Conservation (phyloP, 2,329 filamentous ascomycete species). For the Aspergillus sp. region DNA sequence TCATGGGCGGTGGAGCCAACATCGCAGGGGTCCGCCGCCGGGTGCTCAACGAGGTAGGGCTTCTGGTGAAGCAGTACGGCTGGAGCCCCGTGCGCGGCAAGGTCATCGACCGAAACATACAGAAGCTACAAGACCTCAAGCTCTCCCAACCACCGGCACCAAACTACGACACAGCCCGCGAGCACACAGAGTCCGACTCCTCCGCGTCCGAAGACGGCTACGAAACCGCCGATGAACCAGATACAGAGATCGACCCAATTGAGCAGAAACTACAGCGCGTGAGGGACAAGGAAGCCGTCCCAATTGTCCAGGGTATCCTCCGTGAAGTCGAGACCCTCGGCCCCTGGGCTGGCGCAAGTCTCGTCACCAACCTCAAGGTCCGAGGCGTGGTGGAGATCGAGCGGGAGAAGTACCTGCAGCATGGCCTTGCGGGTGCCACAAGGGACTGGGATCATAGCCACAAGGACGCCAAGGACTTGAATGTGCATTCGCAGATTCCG, state of each 20-base stretch:
- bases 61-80: conserved; percentile 68
- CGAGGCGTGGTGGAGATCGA: conserved; percentile 67
- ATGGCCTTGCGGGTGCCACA: conserved; percentile 53
- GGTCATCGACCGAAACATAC: conserved; percentile 56
- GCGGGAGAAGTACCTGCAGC: conserved; percentile 63
- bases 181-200: conserved; percentile 1
- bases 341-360: conserved; percentile 67
- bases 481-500: conserved; percentile 22
- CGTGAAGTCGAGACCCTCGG: conserved; percentile 65
- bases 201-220: conserved; percentile 24
- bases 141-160: conserved; percentile 29
- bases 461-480: neutral
- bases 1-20: conserved; percentile 79
- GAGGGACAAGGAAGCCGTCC: conserved; percentile 39
- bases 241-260: conserved; percentile 52
- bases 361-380: conserved; percentile 63
- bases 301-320: conserved; percentile 44
- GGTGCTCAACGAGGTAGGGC: conserved; percentile 73
- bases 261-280: conserved; percentile 45
- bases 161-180: neutral
- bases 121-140: conserved; percentile 51
- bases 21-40: conserved; percentile 80
- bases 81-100: conserved; percentile 80
- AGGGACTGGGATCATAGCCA: conserved; percentile 45
- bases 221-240: conserved; percentile 22